phyloP scores from a whole-genome alignment of 2,329 filamentous ascomycete genomes.

The Paramyrothecium sp. region DNA sequence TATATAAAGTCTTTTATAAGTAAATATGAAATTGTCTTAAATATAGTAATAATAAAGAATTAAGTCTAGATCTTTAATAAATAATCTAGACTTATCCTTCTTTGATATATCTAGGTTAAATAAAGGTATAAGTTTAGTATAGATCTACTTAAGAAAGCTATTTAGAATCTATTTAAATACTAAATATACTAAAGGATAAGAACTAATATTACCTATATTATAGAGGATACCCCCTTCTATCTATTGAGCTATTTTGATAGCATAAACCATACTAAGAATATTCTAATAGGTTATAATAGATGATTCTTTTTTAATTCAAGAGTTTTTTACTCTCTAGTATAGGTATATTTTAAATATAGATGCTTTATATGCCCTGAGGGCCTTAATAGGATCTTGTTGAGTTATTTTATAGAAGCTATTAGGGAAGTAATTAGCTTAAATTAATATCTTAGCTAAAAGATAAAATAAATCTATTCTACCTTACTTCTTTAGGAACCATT shows the following conservation, averaged over 20 bases:
- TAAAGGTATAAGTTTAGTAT: neutral
- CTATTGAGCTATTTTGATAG: too few relatives aligned
- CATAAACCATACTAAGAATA: neutral
- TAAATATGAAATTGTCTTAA: conserved; percentile 16
- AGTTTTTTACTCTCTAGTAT: neutral
- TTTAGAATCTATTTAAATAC: too few relatives aligned
- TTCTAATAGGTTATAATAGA: neutral
- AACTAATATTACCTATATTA: too few relatives aligned
- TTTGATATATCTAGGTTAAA: conserved; percentile 14
- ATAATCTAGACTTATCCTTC: conserved; percentile 18
- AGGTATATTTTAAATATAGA: neutral
- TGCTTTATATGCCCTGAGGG: neutral
- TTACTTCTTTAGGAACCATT: neutral
- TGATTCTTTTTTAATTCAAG: neutral
- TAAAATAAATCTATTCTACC: neutral
- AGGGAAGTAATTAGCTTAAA: neutral
- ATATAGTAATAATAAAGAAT: conserved; percentile 19
- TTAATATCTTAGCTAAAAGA: neutral
- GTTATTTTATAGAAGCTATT: neutral
- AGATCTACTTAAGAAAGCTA: too few relatives aligned
- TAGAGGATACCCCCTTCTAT: too few relatives aligned
- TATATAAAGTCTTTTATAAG: conserved; percentile 20
- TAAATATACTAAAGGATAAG: too few relatives aligned
- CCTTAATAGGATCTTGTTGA: neutral
- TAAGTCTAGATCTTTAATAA: conserved; percentile 17